Evolutionary conservation across 2,329 filamentous ascomycete species (phyloP).

Genomic region (Chalaropsis ovoidea): DNA sequence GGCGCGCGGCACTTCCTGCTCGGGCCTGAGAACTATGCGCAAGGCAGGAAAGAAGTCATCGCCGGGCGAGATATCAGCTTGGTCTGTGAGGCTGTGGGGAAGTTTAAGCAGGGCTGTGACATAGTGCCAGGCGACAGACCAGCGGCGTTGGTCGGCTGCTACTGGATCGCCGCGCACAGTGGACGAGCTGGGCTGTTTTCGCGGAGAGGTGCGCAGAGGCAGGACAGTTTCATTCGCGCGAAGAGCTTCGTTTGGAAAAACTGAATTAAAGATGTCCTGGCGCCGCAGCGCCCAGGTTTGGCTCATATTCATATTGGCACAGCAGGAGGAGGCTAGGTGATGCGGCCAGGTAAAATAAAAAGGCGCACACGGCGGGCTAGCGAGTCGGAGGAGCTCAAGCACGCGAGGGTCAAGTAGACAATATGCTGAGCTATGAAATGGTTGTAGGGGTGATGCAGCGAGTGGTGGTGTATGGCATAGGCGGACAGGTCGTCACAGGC

Average conservation of each 20-base stretch:
- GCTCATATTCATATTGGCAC: conserved; percentile 15
- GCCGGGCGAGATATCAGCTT: conserved; percentile 32
- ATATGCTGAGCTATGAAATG: background rate
- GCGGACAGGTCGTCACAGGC: background rate
- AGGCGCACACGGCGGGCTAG: background rate
- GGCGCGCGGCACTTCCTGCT: conserved; percentile 40
- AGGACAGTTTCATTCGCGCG: conserved; percentile 26
- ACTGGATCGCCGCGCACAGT: conserved; percentile 19
- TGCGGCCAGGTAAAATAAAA: background rate
- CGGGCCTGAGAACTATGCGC: conserved; percentile 43
- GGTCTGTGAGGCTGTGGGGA: conserved; percentile 30
- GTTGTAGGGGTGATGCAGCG: background rate
- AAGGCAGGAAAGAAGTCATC: conserved; percentile 44
- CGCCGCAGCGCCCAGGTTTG: conserved; percentile 33
- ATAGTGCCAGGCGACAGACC: conserved; percentile 53
- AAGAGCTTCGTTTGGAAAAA: conserved; percentile 45
- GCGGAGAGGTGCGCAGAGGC: conserved; percentile 22
- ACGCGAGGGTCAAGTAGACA: background rate
- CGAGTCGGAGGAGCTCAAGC: background rate
- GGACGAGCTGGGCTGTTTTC: conserved; percentile 16
- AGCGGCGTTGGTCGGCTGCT: conserved; percentile 44
- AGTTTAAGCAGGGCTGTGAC: conserved; percentile 50
- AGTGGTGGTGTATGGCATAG: background rate
- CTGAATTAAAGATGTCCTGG: conserved; percentile 44
- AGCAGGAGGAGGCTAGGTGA: background rate